Evolutionary conservation across 306 rosid species (phyloP).

Genomic region (Delonix regia): DNA sequence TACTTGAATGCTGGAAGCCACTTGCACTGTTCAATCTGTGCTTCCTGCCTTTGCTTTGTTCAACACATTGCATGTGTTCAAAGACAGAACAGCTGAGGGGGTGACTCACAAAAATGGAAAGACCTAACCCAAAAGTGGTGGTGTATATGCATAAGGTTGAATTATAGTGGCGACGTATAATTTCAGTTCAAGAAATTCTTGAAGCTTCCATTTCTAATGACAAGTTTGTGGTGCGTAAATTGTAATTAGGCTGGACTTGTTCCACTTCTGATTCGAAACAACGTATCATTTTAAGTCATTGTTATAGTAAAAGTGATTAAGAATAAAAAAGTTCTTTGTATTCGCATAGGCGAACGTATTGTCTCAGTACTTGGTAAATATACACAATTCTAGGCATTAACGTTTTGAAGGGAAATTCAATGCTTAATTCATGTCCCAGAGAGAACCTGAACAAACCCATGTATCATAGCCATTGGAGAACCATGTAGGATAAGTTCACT

Average conservation of each 20-base stretch:
- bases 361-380: background rate
- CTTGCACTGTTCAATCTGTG: background rate
- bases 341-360: background rate
- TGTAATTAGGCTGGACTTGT: background rate
- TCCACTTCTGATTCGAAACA: background rate
- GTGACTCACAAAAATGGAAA: background rate
- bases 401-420: conserved; percentile 2
- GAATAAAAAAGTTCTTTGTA: background rate
- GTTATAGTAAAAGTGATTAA: background rate
- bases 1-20: background rate
- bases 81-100: background rate
- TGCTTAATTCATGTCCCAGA: conserved; percentile 60
- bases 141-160: background rate
- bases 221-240: background rate
- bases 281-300: background rate
- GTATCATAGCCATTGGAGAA: conserved; percentile 38
- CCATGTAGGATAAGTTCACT: conserved; percentile 32
- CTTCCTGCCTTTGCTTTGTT: background rate
- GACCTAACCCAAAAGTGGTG: background rate
- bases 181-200: background rate
- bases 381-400: background rate
- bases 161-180: background rate
- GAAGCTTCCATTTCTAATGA: background rate
- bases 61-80: background rate
- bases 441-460: conserved; percentile 55